Conservation (phyloP, 2,329 filamentous ascomycete genomes). For the Grosmannia huntii region DNA sequence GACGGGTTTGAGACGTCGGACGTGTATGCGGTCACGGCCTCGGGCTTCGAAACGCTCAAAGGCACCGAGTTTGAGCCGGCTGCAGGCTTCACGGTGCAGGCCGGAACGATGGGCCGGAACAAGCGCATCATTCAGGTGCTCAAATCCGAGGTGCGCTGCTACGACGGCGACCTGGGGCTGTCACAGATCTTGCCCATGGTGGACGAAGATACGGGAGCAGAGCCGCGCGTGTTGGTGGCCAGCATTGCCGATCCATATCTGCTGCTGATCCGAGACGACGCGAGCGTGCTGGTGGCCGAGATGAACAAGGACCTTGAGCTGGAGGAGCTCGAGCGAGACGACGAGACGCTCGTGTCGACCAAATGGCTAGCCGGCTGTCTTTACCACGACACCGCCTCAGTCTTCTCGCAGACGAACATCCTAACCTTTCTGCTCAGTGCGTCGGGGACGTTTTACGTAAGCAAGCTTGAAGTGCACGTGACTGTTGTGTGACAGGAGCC, state of each 20-base stretch:
- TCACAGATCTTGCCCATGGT: conserved; percentile 86
- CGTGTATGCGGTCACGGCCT: conserved; percentile 62
- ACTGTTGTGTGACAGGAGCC: not conserved
- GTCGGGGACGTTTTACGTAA: conserved; percentile 61
- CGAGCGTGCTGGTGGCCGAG: conserved; percentile 64
- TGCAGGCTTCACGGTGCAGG: conserved; percentile 75
- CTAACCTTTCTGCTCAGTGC: conserved; percentile 67
- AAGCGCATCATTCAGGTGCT: conserved; percentile 79
- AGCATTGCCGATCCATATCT: conserved; percentile 83
- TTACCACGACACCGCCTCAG: conserved; percentile 53
- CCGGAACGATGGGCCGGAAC: conserved; percentile 68
- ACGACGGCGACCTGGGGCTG: conserved; percentile 79
- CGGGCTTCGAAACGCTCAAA: conserved; percentile 60
- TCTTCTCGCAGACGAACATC: conserved; percentile 44
- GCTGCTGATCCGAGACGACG: conserved; percentile 71
- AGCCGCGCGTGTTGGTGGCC: conserved; percentile 64
- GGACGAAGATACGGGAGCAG: conserved; percentile 76
- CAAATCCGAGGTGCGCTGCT: conserved; percentile 75
- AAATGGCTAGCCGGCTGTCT: conserved; percentile 78
- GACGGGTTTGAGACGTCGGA: conserved; percentile 65
- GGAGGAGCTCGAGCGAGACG: conserved; percentile 61
- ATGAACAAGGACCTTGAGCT: conserved; percentile 74
- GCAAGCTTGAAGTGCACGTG: conserved; percentile 17
- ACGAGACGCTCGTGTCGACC: conserved; percentile 39
- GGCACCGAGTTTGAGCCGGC: conserved; percentile 87